Base-by-base conservation (phyloP, 768 basidiomycete genomes). In the Mycena capillaripes region DNA sequence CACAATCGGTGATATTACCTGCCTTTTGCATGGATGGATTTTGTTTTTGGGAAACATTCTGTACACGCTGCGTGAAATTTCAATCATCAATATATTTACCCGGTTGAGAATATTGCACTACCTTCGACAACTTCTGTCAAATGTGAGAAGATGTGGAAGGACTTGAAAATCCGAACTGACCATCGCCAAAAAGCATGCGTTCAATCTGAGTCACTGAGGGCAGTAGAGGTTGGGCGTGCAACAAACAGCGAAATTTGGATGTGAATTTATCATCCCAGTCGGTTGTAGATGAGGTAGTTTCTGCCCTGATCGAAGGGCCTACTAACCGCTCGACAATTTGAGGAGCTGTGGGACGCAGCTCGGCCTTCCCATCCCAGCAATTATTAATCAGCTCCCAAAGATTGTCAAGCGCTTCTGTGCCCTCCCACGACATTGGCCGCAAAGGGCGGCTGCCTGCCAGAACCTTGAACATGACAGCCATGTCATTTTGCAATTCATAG, bases 201-300 rank as follows among this genome's bases (percentile, higher is more conserved):
- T 68, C 42, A 19, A 68, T 59, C 21, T 68, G 57, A 7, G 23
- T 12, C 14, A 58, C 34, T 30, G 66, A 64, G 7, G 69, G 69
- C 38, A 64, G 40, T 36, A 63, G n/a, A 6, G 40, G 52, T 25
- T 65, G 38, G 4, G n/a, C 30, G 17, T 55, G 27, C n/a, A 59
- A 14, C 25, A 40, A 61, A 6, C 65, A 65, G 21, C 58, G 64
- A 40, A 72, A 66, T 62, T 55, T 72, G 17, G 71, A 61, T 12
- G 42, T 72, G 32, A 55, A 66, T 36, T 21, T 34, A 4, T 61
- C 40, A 56, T 72, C 71, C 71, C 71, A 72, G 21, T 72, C 71
- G 4, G 46, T 42, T 16, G 23, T 46, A 29, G n/a, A 46, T 40
- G 23, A 44, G 12, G 65, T 42, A 36, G 70, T 76, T 10, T 63